Evolutionary conservation across 176 grass and related monocot genomes (phyloP), one percentile per base, ranked within the genome.

Genomic region (Bonia amplexicaulis): DNA sequence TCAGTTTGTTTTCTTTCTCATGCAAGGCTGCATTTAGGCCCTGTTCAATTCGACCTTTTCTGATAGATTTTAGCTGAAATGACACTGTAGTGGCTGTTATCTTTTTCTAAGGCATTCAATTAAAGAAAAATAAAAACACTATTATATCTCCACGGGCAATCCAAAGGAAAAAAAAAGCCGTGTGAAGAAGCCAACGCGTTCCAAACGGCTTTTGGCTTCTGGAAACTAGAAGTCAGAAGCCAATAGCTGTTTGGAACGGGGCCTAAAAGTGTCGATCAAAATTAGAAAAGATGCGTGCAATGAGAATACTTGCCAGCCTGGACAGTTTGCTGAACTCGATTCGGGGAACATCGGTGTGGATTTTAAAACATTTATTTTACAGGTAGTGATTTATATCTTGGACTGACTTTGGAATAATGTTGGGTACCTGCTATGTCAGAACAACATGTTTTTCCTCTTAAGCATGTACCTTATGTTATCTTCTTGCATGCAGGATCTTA

Each of bases 401-500:
- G 39, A 73, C 27, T 74, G 26, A 71, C 27, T 53, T 85, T 33
- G 1, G 15, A 76, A 66, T 74, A 54, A 40, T 54, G 41, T 13
- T 40, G 27, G 15, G 59, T 55, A 26, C 45, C 16, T 57, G 31
- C 61, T 61, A 55, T 9, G 17, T 76, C 2, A 55, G 35, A 23
- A 42, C 20, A 42, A 53, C 12, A 35, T 51, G 71, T 23, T 47
- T 53, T 74, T 41, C 41, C 46, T 16, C 44, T 63, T 0, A 2
- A 53, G 47, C 4, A 60, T 25, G 6, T 35, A 20, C 16, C n/a
- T 66, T 65, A 63, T 82, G 47, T 22, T 73, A 74, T 46, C 40
- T 79, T 70, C 69, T 75, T 66, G 66, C 55, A 6, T 68, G 82
- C 73, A 95, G 93, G 82, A 80, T 69, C 69, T 95, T 76, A 60